Evolutionary conservation across 352 stramenopile genomes (phyloP), one percentile per base, ranked within the genome.

Genomic region (Globisporangium rhizosaccharum): DNA sequence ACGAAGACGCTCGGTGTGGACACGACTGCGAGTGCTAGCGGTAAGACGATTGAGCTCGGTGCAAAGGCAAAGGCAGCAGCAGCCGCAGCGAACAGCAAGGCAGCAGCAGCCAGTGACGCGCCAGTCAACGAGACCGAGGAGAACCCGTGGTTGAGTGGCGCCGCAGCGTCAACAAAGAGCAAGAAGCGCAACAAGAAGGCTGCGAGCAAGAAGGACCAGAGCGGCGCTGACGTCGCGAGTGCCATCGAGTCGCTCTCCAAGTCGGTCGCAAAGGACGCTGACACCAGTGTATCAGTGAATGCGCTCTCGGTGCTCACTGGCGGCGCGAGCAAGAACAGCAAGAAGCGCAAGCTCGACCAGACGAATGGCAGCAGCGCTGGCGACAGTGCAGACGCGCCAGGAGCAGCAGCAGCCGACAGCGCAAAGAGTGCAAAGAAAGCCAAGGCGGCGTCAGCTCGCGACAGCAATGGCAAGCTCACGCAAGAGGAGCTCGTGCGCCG

Each of bases 401-500:
- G 2, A 18, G 41, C 41, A 47, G 41, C 14, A n/a, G 12, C 41
- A 47, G 28, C 28, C 3, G 41, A 18, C 14, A 47, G 14, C 15
- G 44, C 44, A 12, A 23, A 23, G 20, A 49, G 44, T 4, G 44
- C 18, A 49, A 49, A 49, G 44, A 49, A 49, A 51, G n/a, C 20
- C 47, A 51, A 37, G 41, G 17, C 41, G 5, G 41, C 17, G 1
- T 14, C 41, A 20, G 23, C 54, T 42, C 36, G 66, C 7, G 51
- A 15, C 3, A n/a, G 17, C 18, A 53, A 59, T 56, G 63, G 53
- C 33, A 61, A 72, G 53, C 51, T 68, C 33, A 88, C 61, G 30
- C 91, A 98, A 68, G 92, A 97, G 57, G 94, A 98, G 63, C 76
- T 99, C 11, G 94, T 99, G 23, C 73, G 82, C 18, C 82, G 87